Conservation (phyloP, 176 grass and related monocot species). For the Musa acuminata region DNA sequence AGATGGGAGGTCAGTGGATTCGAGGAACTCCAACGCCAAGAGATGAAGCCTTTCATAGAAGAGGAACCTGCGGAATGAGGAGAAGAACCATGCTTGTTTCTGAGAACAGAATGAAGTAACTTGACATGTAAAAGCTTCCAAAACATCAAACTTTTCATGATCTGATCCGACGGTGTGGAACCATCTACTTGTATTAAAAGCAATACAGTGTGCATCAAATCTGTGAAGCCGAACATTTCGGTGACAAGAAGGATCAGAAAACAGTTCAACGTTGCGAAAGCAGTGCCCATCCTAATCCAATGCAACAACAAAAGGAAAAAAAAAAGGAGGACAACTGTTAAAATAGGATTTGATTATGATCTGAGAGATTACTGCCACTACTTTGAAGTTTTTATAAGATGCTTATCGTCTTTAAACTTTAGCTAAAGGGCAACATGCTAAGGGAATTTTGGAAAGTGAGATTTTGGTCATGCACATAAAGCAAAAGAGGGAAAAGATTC, state of each 20-base stretch:
- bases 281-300: not conserved
- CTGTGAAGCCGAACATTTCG: not conserved
- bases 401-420: not conserved
- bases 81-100: not conserved
- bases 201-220: not conserved
- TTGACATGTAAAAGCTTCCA: not conserved
- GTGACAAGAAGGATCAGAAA: not conserved
- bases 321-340: not conserved
- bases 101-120: not conserved
- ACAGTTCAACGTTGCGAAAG: not conserved
- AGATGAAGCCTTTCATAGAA: slow-evolving; percentile 1
- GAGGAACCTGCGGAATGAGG: not conserved
- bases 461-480: slow-evolving; percentile 2
- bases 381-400: not conserved
- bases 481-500: slow-evolving; percentile 8
- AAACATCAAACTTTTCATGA: not conserved
- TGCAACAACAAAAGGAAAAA: not conserved
- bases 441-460: slow-evolving; percentile 6
- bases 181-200: not conserved
- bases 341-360: not conserved
- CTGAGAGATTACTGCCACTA: not conserved
- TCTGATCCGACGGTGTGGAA: not conserved
- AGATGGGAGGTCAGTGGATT: not conserved
- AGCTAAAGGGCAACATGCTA: not conserved
- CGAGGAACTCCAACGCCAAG: not conserved